Base-by-base conservation (phyloP, 2,329 filamentous ascomycete genomes). In the Mycogone perniciosa region DNA sequence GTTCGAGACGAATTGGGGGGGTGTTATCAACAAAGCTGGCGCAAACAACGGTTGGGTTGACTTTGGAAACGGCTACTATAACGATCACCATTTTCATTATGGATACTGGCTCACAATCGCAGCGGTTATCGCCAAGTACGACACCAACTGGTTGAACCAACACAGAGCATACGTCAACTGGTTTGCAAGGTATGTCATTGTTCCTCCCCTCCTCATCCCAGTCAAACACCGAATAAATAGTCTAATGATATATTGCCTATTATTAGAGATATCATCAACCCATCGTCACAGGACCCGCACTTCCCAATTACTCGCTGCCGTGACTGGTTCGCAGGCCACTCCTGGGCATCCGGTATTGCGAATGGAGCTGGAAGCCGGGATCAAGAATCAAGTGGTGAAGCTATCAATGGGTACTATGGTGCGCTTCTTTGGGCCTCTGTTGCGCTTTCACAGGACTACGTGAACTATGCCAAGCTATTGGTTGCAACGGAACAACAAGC, bases 31-130 rank as follows among this genome's bases (percentile, higher is more conserved):
- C 52, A 59, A 56, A 46, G 59, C 56, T 8, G 58, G 59, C 8
- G 50, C 52, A 5, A 48, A 38, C 10, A 57, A 60, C 34, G 38
- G 52, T 26, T 52, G 52, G 7, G 49, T 59, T 20, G 62, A 64
- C 47, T 64, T 61, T 50, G 61, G 62, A 11, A 63, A 64, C 40
- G 57, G 55, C 6, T 60, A 55, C 39, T 62, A 62, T 53, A 64
- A 64, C 53, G 62, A 64, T 35, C 62, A 64, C 43, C 60, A 63
- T 45, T 64, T 64, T 54, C 61, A 64, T 49, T 64, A 61, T 39
- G 61, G 60, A 27, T 64, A 64, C 35, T 60, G 58, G 41, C 51
- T 62, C 7, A 47, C 48, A 10, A 48, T 60, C 20, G 61, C 59
- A n/a, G 61, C 61, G 11, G 53, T 60, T 39, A 62, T 63, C 51